A percentile compares a stretch with the other conserved stretches of the same genome.
These are phyloP conservation scores for Cystobasidium tubakii DNA, from an alignment of 768 basidiomycete species.

Conservation along the genomic window DNA sequence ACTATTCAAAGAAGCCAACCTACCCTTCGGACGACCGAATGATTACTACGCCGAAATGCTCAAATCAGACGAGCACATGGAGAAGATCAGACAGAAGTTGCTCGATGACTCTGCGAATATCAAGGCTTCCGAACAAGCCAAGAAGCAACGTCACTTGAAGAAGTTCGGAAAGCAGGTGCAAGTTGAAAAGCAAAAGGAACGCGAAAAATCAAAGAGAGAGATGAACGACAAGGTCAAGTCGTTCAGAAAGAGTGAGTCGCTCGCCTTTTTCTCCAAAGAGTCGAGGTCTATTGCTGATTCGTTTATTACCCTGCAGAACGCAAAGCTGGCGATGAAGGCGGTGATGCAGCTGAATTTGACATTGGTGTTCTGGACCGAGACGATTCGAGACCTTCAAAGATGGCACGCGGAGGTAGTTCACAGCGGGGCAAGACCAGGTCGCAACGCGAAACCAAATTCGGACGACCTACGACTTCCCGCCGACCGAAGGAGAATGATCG, in stretches of 20 bases:
- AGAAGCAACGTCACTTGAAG: constrained; percentile 86
- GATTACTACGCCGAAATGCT: constrained; percentile 99
- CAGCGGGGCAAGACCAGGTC: constrained; percentile 51
- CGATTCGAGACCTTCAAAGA: constrained; percentile 43
- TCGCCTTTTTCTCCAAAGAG: constrained; percentile 1
- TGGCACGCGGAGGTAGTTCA: constrained; percentile 52
- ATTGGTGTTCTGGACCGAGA: constrained; percentile 63
- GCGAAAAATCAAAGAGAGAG: constrained; percentile 82
- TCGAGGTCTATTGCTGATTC: no score
- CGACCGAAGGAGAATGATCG: constrained; percentile 74
- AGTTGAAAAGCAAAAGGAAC: constrained; percentile 83
- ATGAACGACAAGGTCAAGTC: constrained; percentile 64
- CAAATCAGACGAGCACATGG: constrained; percentile 95
- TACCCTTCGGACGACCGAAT: constrained; percentile 81
- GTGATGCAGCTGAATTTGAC: constrained; percentile 70
- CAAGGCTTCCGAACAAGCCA: constrained; percentile 84
- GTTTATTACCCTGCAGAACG: constrained; percentile 58
- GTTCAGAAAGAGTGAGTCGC: constrained; percentile 75
- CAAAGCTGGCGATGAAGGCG: constrained; percentile 65
- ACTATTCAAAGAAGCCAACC: constrained; percentile 50
- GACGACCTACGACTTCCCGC: constrained; percentile 58
- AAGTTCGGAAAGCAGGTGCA: constrained; percentile 99
- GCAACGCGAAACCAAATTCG: constrained; percentile 69
- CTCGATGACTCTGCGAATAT: constrained; percentile 82
- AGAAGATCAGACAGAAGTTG: constrained; percentile 80